A percentile compares a stretch with the other conserved stretches of the same genome.
These are phyloP conservation scores for Microglena sp. DNA, from an alignment of 139 green algal species.

Conservation along the genomic window DNA sequence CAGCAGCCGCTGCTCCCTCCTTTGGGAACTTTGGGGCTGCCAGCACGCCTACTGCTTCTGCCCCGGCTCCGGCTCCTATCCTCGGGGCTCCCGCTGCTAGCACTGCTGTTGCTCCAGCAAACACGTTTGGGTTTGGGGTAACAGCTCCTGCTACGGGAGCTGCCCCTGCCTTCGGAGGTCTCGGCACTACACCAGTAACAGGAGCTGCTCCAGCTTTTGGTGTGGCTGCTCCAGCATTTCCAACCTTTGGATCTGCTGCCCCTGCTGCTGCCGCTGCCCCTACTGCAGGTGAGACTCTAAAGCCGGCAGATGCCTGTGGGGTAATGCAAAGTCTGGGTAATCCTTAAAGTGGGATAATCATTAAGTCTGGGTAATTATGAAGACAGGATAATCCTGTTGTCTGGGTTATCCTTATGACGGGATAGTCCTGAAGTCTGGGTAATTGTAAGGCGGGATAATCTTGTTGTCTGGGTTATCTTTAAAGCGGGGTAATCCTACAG, in stretches of 20 bases:
- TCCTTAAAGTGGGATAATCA: too few species aligned
- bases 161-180: not conserved
- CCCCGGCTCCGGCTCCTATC: not conserved
- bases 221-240: not conserved
- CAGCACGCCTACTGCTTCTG: too few species aligned
- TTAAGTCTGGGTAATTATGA: too few species aligned
- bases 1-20: too few species aligned
- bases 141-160: not conserved
- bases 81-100: conserved; percentile 12
- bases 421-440: not conserved
- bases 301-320: not conserved
- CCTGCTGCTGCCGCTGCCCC: not conserved
- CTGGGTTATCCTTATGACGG: not conserved
- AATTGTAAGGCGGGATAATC: not conserved
- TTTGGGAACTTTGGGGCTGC: too few species aligned
- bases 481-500: too few species aligned
- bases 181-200: not conserved
- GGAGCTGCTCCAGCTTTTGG: not conserved
- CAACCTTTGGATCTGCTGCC: not conserved
- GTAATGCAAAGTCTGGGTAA: not conserved
- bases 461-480: not conserved
- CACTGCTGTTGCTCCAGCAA: not conserved
- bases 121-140: not conserved
- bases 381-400: not conserved
- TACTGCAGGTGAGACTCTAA: not conserved